These are phyloP conservation scores for Ceratobasidium sp. DNA, from an alignment of 1,284 basidiomycete species.

Conservation along the genomic window DNA sequence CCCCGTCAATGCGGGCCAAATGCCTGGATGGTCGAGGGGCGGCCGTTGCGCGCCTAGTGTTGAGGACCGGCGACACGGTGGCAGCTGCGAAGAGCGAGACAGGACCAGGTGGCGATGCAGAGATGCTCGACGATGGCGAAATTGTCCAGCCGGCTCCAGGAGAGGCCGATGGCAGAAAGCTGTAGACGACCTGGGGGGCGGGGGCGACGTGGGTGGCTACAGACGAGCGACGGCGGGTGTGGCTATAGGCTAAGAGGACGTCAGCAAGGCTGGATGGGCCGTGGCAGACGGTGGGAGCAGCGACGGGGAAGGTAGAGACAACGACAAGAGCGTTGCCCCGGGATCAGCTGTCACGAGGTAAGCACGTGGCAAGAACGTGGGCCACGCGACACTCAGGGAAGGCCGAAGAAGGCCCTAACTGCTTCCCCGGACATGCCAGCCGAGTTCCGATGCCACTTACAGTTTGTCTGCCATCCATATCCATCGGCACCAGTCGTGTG, in stretches of 20 bases:
- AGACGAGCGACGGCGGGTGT: constrained; percentile 30
- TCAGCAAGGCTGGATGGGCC: not conserved
- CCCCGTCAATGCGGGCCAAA: constrained; percentile 28
- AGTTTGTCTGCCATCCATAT: not conserved
- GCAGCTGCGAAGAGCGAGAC: constrained; percentile 40
- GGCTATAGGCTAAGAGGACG: constrained; percentile 17
- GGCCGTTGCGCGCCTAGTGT: constrained; percentile 23
- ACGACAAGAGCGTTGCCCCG: constrained; percentile 11
- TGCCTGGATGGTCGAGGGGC: constrained; percentile 3
- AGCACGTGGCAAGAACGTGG: constrained; percentile 33
- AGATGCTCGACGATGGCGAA: constrained; percentile 30
- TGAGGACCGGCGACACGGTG: constrained; percentile 17
- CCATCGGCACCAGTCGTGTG: constrained; percentile 8
- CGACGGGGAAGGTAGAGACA: constrained; percentile 1
- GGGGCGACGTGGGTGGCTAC: not conserved
- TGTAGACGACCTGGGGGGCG: constrained; percentile 18
- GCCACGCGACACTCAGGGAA: not conserved
- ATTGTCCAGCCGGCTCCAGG: constrained; percentile 43
- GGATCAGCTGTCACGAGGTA: constrained; percentile 16
- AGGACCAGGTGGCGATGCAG: constrained; percentile 22
- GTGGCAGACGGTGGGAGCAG: not conserved
- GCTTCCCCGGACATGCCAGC: not conserved
- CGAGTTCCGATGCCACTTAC: not conserved
- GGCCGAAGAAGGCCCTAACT: not conserved
- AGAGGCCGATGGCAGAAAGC: constrained; percentile 31